Evolutionary conservation across 2,329 filamentous ascomycete genomes (phyloP).

Genomic region (Cadophora luteo-olivacea): DNA sequence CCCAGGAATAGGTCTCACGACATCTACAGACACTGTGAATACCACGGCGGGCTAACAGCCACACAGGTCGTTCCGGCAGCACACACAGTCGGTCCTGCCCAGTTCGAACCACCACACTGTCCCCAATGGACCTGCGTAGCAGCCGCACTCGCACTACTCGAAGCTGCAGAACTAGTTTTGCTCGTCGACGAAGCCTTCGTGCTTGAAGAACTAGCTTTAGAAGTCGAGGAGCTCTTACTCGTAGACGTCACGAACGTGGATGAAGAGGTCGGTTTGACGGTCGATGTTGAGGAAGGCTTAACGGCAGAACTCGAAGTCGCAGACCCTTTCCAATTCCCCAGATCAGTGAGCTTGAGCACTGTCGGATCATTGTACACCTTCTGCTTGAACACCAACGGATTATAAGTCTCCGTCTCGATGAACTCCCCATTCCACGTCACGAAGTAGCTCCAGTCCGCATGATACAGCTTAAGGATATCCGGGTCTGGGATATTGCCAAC

Average conservation of each 20-base stretch:
- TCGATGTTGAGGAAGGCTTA: not conserved
- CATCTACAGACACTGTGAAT: constrained; percentile 26
- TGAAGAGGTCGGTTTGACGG: not conserved
- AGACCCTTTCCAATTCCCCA: constrained; percentile 39
- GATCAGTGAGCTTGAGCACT: constrained; percentile 40
- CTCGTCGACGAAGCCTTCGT: constrained; percentile 18
- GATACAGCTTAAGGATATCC: constrained; percentile 47
- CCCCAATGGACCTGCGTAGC: constrained; percentile 35
- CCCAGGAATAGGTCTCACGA: too few species aligned
- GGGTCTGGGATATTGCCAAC: constrained; percentile 53
- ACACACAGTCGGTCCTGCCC: constrained; percentile 40
- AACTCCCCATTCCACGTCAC: constrained; percentile 53
- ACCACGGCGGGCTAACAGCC: constrained; percentile 21
- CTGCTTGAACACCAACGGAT: constrained; percentile 47
- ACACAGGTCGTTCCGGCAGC: constrained; percentile 37
- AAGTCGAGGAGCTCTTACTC: not conserved
- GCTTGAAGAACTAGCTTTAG: not conserved
- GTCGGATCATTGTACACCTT: constrained; percentile 42
- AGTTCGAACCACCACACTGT: constrained; percentile 46
- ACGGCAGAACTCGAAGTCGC: not conserved
- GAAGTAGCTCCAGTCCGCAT: constrained; percentile 56
- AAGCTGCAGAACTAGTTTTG: constrained; percentile 17
- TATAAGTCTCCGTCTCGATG: constrained; percentile 46
- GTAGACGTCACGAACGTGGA: not conserved
- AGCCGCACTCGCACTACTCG: constrained; percentile 16